Base-by-base conservation (phyloP, 371 early-diverging fungal genomes). In the Actinomortierella ambigua region DNA sequence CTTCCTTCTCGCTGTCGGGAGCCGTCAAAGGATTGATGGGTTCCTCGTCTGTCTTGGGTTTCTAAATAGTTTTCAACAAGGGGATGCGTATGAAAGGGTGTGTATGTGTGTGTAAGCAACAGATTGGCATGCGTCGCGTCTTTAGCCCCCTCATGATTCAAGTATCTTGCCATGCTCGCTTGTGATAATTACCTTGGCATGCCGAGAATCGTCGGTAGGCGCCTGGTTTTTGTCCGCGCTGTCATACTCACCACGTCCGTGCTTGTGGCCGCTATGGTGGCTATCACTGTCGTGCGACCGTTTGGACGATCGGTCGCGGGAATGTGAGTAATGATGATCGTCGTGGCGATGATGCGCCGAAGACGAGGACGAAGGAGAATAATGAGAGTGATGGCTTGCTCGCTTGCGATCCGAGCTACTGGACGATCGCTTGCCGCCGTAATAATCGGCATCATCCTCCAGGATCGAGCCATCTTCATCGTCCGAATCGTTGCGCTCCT, bases 381-480 rank as follows among this genome's bases (percentile, higher is more conserved):
- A 27, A 24, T 56, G 34, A 11, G 34, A 34, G 11, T 34, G 47
- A 47, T 48, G 47, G 18, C 53, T 61, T 0, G 43, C 23, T 40
- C 54, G 41, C 54, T 54, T 54, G 14, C 54, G 54, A 8, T 54
- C 54, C 22, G 22, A n/a, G 11, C 42, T 41, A 4, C 47, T 46
- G 0, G 47, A 57, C 11, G 39, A n/a, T 13, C 40, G 49, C 17
- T 44, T 39, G n/a, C 42, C 61, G 43, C 44, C 34, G 28, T 65
- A 50, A 41, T 60, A 63, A 28, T 73, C 75, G 13, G 63, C 75
- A 57, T 73, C 75, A n/a, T 73, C 75, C 18, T 73, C 75, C 42
- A 73, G 39, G 14, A 73, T 73, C 4, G 75, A 73, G 5, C 75
- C 75, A 47, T 73, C 75, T 39, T 73, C 75, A 17, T 73, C 75